Evolutionary conservation across 1,139 yeast genomes (phyloP), one percentile per base, ranked within the genome.

Genomic region (Taphrina communis): DNA sequence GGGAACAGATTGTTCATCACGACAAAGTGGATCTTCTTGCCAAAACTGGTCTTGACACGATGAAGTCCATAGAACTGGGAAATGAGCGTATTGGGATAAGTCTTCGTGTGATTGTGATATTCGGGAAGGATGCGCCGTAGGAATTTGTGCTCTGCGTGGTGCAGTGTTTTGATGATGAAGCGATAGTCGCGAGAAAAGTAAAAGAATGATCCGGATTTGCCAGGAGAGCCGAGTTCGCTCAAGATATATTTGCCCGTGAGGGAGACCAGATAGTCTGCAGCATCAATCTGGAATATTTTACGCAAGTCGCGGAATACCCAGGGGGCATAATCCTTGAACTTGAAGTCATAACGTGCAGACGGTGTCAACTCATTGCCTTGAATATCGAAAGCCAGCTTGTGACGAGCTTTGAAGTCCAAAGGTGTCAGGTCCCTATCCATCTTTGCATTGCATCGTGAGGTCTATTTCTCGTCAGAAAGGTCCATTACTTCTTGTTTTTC

Each of bases 1-100:
- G 99, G 99, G 78, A 95, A 94, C 68, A 95, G 82, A 76, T 95
- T 95, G 80, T 95, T 95, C 99, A 95, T 95, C 57, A 95, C 97
- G 69, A 95, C 83, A 74, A 95, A 94, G 78, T 95, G 97, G 55
- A 94, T 91, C 77, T 91, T 93, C 71, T 95, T 85, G 31, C 88
- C 86, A 52, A 89, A 84, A 12, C 94, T 97, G 86, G 94, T 87
- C 77, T 94, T 93, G 63, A 95, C 89, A 69, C 99, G 82, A 78
- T 95, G 99, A 68, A 95, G 82, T 0, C 99, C 99, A 78, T 95
- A 95, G 77, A 94, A 92, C 78, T 95, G 99, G 36, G 96, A 89
- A 4, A 95, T 81, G 72, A 95, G 82, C 0, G 99, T 94, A 76
- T 91, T 88, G 35, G 98, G 98, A 75, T 93, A 89, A 38, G 82